These are phyloP conservation scores for Torrubiellomyces zombiae DNA, from an alignment of 2,329 filamentous ascomycete genomes.

Conservation along the genomic window DNA sequence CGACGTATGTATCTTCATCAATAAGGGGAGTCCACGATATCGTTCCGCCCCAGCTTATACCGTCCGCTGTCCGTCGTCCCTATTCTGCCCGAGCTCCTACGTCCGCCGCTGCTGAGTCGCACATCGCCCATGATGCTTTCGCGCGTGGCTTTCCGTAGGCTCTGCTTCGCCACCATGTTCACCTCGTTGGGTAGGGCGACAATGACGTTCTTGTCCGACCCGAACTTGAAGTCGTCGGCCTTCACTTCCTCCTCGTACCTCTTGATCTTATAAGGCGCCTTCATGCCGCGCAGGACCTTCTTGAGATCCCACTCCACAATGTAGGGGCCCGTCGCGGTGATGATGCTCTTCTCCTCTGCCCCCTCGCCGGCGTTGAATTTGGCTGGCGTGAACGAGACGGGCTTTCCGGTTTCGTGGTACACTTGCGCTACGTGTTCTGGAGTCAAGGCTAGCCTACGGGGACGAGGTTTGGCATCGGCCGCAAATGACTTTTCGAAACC, in stretches of 20 bases:
- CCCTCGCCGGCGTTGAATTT: slow-evolving; percentile 85
- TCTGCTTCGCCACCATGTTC: slow-evolving; percentile 85
- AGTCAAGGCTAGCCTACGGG: slow-evolving; percentile 72
- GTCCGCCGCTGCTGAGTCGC: slow-evolving; percentile 26
- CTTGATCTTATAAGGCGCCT: slow-evolving; percentile 91
- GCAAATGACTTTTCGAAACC: slow-evolving; percentile 89
- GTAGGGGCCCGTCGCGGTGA: slow-evolving; percentile 90
- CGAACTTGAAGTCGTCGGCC: slow-evolving; percentile 96
- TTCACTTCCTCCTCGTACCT: slow-evolving; percentile 90
- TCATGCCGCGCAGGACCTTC: slow-evolving; percentile 66
- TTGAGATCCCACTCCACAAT: slow-evolving; percentile 93
- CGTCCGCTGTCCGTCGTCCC: slow-evolving; percentile 37
- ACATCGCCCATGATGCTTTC: slow-evolving; percentile 70
- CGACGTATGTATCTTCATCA: no score
- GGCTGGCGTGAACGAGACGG: slow-evolving; percentile 75
- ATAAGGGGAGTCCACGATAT: slow-evolving; percentile 62
- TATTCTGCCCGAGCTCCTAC: slow-evolving; percentile 34
- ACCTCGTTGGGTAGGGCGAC: slow-evolving; percentile 94
- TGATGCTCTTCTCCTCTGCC: slow-evolving; percentile 75
- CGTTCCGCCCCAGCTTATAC: slow-evolving; percentile 62
- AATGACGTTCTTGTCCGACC: slow-evolving; percentile 94
- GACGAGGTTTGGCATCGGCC: slow-evolving; percentile 85
- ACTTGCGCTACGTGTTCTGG: slow-evolving; percentile 94
- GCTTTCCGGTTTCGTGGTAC: slow-evolving; percentile 82
- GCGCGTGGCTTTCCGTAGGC: slow-evolving; percentile 71